Percentiles rank a stretch among this genome's conserved stretches.
phyloP scores from a whole-genome alignment of 768 basidiomycete species.

The Macrolepiota albuminosa region DNA sequence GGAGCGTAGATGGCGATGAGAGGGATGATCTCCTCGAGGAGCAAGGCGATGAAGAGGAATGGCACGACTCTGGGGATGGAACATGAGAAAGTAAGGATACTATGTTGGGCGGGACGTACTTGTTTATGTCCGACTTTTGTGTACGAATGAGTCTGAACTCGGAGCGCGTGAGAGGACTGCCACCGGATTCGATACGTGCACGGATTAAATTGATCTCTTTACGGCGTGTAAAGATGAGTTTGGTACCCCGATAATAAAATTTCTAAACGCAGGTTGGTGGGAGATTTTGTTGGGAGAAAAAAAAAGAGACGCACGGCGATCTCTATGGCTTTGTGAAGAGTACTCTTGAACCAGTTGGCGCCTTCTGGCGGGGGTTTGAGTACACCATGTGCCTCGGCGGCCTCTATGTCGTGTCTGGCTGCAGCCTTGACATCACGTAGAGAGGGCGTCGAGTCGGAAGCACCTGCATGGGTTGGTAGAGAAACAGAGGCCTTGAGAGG shows the following conservation, averaged over 20 bases:
- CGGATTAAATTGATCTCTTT: constrained; percentile 49
- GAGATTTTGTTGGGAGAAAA: background rate
- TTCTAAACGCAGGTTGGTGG: constrained; percentile 39
- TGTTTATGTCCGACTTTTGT: constrained; percentile 63
- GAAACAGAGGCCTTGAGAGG: constrained; percentile 27
- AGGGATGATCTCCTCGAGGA: constrained; percentile 80
- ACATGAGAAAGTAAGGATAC: constrained; percentile 11
- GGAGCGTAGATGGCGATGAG: constrained; percentile 85
- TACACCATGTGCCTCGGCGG: constrained; percentile 66
- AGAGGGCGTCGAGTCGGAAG: constrained; percentile 13
- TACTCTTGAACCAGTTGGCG: constrained; percentile 51
- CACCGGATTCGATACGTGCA: constrained; percentile 53
- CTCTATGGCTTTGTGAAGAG: constrained; percentile 44
- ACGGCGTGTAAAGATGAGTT: constrained; percentile 62
- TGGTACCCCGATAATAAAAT: constrained; percentile 80
- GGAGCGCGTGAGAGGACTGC: constrained; percentile 56
- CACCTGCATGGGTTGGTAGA: constrained; percentile 13
- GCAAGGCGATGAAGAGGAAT: constrained; percentile 66
- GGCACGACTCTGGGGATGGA: constrained; percentile 57
- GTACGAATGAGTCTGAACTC: constrained; percentile 67
- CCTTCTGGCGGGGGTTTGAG: constrained; percentile 59
- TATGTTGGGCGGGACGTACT: constrained; percentile 35
- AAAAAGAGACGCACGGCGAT: constrained; percentile 31
- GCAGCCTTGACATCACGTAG: constrained; percentile 40
- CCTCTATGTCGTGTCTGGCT: constrained; percentile 56